These are phyloP conservation scores for Magnolia officinalis DNA, from an alignment of 164 flowering plant species.

Conservation along the genomic window DNA sequence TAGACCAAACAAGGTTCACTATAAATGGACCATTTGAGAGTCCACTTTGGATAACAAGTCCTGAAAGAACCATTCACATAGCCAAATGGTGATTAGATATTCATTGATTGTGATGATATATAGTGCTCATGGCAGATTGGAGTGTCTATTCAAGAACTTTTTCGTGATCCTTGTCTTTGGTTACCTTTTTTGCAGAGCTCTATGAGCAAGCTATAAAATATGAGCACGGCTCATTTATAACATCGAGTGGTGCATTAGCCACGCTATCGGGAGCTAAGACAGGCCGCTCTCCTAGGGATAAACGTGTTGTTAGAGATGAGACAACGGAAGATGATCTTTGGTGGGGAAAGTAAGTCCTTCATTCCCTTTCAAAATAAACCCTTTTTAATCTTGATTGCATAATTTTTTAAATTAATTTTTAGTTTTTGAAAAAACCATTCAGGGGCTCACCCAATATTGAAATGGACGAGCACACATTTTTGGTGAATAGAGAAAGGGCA, in stretches of 20 bases:
- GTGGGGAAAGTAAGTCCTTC: conserved; percentile 93
- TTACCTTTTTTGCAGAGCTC: conserved; percentile 42
- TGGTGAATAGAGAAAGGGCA: conserved; percentile 95
- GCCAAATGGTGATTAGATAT: too few species aligned
- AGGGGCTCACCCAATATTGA: conserved; percentile 99
- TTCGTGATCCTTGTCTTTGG: too few species aligned
- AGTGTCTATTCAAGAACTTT: too few species aligned
- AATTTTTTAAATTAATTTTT: too few species aligned
- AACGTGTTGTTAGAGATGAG: conserved; percentile 90
- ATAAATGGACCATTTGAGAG: too few species aligned
- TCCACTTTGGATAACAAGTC: too few species aligned
- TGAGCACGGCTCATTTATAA: conserved; percentile 89
- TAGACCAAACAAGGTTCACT: too few species aligned
- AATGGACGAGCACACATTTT: conserved; percentile 96
- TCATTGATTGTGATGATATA: too few species aligned
- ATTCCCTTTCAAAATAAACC: not conserved
- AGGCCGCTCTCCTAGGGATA: conserved; percentile 89
- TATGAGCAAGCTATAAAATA: conserved; percentile 92
- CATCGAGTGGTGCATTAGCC: conserved; percentile 85
- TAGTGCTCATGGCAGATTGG: too few species aligned
- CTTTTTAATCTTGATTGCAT: not conserved
- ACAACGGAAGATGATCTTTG: conserved; percentile 81
- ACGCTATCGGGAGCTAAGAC: conserved; percentile 97
- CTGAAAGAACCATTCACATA: too few species aligned
- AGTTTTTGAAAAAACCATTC: not conserved